phyloP scores from a whole-genome alignment of 148 eudicot genomes.

The Dysphania ambrosioides region DNA sequence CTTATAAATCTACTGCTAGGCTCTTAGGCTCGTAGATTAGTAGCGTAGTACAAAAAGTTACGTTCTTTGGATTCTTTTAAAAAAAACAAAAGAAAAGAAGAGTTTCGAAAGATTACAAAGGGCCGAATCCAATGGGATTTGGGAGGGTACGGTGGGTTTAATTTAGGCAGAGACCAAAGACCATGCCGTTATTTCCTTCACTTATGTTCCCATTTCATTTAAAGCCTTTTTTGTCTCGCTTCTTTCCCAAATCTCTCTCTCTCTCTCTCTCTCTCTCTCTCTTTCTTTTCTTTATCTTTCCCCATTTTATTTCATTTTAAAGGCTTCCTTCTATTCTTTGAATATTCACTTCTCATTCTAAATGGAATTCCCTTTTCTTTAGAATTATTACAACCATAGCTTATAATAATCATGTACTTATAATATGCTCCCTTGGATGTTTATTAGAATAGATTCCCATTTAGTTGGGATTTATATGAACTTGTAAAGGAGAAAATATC shows the following conservation, averaged over 20 bases:
- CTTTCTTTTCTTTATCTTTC: not conserved
- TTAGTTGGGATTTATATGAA: too few species aligned
- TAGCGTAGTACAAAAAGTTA: not conserved
- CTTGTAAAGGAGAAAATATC: too few species aligned
- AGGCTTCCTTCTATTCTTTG: not conserved
- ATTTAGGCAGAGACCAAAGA: slow-evolving; percentile 28
- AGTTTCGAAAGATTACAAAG: slow-evolving; percentile 11
- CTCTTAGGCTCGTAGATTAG: not conserved
- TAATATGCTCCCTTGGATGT: too few species aligned
- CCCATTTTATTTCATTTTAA: not conserved
- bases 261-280: not conserved
- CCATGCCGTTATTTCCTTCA: slow-evolving; percentile 37
- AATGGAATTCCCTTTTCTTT: too few species aligned
- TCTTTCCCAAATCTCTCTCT: not conserved
- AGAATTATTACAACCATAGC: too few species aligned
- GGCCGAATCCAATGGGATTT: slow-evolving; percentile 27
- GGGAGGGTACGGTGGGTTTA: too few species aligned
- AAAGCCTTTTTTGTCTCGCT: slow-evolving; percentile 25
- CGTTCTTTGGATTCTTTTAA: slow-evolving; percentile 22
- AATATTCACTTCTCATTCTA: too few species aligned
- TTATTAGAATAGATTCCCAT: too few species aligned
- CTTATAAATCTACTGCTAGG: not conserved
- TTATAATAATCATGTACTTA: too few species aligned
- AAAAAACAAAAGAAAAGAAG: not conserved
- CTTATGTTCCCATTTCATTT: slow-evolving; percentile 37